Evolutionary conservation across 192 early-diverging fungal genomes (phyloP), one percentile per base, ranked within the genome.

Genomic region (Phlyctochytrium planicorne): DNA sequence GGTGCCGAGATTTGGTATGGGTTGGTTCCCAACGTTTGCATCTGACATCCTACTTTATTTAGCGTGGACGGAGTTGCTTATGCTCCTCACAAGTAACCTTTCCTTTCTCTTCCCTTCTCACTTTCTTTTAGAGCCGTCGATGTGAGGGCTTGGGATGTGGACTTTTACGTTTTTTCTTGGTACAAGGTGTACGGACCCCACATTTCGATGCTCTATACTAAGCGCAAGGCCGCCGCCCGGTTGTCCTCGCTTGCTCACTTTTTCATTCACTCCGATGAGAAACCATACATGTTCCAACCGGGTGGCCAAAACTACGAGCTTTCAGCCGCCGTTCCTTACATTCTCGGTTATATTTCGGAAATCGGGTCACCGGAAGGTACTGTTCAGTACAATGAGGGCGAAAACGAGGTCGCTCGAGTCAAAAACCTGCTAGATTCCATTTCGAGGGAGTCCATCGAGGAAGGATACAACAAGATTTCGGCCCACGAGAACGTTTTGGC

Each of bases 101-200:
- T 6, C 20, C 20, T 47, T 47, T 20, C 40, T 20, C 40, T 6
- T 20, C 40, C 40, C 40, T 47, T 20, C 6, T 47, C 40, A 47
- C 40, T 20, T 14, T 20, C 40, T 14, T 20, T 20, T 34, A n/a
- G 34, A 12, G 27, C 25, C 27, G 35, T 70, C 25, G 72, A 73
- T 52, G 72, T 73, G 1, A 14, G 62, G 29, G 72, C 17, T 1
- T 53, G 27, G 61, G 69, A 70, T 33, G 33, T 61, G 20, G 72
- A 73, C 37, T 73, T 62, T 53, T 73, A 73, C 56, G 60, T 32
- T 24, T 73, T 67, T 31, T 71, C 67, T 3, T 70, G 62, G 53
- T 73, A 73, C 72, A 73, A 73, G 37, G 52, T 73, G 53, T 73
- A 36, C 47, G 72, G 72, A 2, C 72, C 72, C 3, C 72, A 73